phyloP scores from a whole-genome alignment of 139 green algal species.

The Eudorina sp. region DNA sequence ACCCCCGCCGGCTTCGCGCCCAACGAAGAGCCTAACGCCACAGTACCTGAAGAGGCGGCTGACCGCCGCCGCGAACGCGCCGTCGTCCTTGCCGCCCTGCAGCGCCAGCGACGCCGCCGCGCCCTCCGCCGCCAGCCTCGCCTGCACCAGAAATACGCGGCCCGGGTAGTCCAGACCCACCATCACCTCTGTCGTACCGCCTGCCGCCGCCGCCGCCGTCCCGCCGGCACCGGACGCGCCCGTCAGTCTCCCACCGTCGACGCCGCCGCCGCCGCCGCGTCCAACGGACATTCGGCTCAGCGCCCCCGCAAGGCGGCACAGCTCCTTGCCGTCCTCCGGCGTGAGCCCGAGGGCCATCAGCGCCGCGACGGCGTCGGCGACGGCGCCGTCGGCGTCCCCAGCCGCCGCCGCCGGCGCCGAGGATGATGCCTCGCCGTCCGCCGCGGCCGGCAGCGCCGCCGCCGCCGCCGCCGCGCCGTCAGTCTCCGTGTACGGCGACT shows the following conservation, averaged over 20 bases:
- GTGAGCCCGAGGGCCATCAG: conserved; percentile 25
- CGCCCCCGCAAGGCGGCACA: conserved; percentile 15
- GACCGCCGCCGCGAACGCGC: conserved; percentile 35
- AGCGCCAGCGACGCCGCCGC: not conserved
- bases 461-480: not conserved
- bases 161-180: conserved; percentile 27
- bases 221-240: not conserved
- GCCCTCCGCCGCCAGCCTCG: conserved; percentile 12
- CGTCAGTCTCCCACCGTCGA: not conserved
- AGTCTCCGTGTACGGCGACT: not conserved
- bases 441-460: not conserved
- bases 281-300: conserved; percentile 29
- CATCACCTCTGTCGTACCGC: conserved; percentile 16
- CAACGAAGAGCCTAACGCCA: not conserved
- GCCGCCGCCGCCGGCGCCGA: not conserved
- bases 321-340: conserved; percentile 20
- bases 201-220: not conserved
- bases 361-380: conserved; percentile 31
- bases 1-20: no score
- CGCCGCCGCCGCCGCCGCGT: not conserved
- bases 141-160: conserved; percentile 21
- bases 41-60: conserved; percentile 29
- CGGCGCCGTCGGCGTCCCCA: not conserved
- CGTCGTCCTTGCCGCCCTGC: not conserved
- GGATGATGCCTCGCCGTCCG: conserved; percentile 1